These are phyloP conservation scores for Trichoderma koningiopsis DNA, from an alignment of 2,329 filamentous ascomycete genomes.

Conservation along the genomic window DNA sequence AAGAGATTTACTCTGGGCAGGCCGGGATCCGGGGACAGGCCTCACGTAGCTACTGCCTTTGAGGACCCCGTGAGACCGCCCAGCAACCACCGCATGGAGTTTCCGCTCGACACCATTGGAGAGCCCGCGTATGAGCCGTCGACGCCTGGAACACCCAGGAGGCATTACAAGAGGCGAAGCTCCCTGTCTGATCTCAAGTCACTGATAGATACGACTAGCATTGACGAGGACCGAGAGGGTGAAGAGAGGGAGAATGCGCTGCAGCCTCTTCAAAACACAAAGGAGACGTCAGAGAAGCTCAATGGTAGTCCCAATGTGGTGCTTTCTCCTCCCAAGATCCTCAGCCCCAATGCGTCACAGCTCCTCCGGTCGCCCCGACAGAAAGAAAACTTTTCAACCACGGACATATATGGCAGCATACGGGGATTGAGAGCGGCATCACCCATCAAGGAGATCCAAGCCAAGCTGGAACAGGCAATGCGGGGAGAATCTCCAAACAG, in stretches of 20 bases:
- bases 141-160: constrained; percentile 54
- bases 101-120: constrained; percentile 60
- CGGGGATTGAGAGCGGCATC: constrained; percentile 23
- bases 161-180: constrained; percentile 74
- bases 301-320: constrained; percentile 53
- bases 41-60: constrained; percentile 63
- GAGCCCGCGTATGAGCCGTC: constrained; percentile 53
- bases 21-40: constrained; percentile 61
- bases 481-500: constrained; percentile 29
- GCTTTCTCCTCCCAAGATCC: constrained; percentile 53
- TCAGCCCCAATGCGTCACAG: constrained; percentile 49
- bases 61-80: constrained; percentile 59
- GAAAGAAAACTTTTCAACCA: constrained; percentile 44
- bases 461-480: constrained; percentile 27
- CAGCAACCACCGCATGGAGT: constrained; percentile 60
- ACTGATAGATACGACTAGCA: constrained; percentile 63
- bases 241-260: constrained; percentile 32
- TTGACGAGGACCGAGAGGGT: constrained; percentile 43
- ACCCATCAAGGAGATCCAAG: constrained; percentile 22
- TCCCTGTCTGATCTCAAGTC: constrained; percentile 83
- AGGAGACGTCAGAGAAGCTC: constrained; percentile 59
- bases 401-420: constrained; percentile 30
- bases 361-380: constrained; percentile 48
- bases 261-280: constrained; percentile 55
- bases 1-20: constrained; percentile 43